Evolutionary conservation across 345 rosid genomes (phyloP).

Genomic region (Aquilaria yunnanensis): DNA sequence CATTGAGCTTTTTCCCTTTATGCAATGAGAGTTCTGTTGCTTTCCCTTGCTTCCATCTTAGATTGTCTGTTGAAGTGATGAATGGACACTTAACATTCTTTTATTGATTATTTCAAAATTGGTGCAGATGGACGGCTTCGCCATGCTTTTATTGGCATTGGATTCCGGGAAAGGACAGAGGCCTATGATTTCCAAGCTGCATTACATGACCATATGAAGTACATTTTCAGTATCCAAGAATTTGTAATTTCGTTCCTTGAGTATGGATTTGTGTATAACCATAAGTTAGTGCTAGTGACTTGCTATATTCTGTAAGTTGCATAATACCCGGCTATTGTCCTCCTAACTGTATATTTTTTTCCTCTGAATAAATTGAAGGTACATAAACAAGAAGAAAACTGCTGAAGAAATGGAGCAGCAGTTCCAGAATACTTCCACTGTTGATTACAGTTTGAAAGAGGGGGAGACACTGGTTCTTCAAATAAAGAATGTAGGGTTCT

Average conservation of each 20-base stretch:
- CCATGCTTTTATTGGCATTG: constrained; percentile 95
- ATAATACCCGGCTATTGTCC: background rate
- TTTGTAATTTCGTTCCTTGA: constrained; percentile 3
- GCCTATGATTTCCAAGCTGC: constrained; percentile 99
- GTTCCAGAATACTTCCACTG: constrained; percentile 66
- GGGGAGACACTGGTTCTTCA: constrained; percentile 87
- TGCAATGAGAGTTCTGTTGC: background rate
- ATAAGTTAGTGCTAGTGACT: background rate
- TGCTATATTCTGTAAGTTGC: background rate
- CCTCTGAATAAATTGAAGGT: constrained; percentile 32
- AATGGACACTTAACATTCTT: no score
- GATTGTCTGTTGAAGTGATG: background rate
- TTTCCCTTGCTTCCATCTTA: constrained; percentile 1
- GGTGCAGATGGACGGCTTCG: constrained; percentile 81
- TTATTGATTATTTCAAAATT: constrained; percentile 16
- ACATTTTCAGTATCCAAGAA: constrained; percentile 11
- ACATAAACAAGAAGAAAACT: constrained; percentile 90
- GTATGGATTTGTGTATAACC: background rate
- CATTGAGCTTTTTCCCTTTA: background rate
- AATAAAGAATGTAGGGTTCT: constrained; percentile 56
- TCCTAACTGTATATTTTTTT: background rate
- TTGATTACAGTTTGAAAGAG: constrained; percentile 88
- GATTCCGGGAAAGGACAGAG: constrained; percentile 96
- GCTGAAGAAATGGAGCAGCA: constrained; percentile 99
- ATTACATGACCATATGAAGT: constrained; percentile 96